Evolutionary conservation across 108 stramenopile species (phyloP), one percentile per base, ranked within the genome.

Genomic region (Aurantiochytrium sp.): DNA sequence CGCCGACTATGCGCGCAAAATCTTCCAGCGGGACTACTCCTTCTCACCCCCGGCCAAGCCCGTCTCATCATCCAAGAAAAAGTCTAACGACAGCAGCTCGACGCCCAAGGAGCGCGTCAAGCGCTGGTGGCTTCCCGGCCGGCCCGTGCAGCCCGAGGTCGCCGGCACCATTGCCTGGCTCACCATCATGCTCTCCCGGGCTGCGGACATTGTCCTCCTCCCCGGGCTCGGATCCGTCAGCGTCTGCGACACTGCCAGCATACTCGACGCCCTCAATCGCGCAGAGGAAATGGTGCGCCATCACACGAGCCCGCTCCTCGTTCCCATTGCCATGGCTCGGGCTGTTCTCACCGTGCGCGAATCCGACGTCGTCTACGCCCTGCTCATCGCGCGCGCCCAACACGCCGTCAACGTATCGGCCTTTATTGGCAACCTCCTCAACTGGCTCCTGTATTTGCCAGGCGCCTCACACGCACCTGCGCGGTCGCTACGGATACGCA

Each of bases 231-330:
- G 34, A 6, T 30, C 32, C 2, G 59, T 0, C 15, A 8, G 27
- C 8, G 59, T 65, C 34, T 65, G 59, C 59, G 59, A 65, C 34
- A 65, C 59, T 24, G 15, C 59, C 10, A 41, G 30, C 30, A 24
- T 30, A 12, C 45, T 81, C 24, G 73, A 81, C 12, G 73, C 73
- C 27, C 30, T 81, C 0, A 48, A 41, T 30, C n/a, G 73, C n/a
- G 73, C 73, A 15, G 73, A 81, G 45, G 73, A 81, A 48, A 81
- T 81, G 73, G 73, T 81, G n/a, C 73, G 73, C 32, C 59, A 81
- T 2, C 73, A 81, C n/a, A 41, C 45, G 27, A 81, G 73, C 2
- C 42, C 42, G 8, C 73, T 48, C 24, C 73, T 81, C 27, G 73
- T 48, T 1, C 73, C 73, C 1, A 48, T 81, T 48, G 73, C 73